phyloP scores from a whole-genome alignment of 2,329 filamentous ascomycete genomes.

The Arachnopeziza araneosa region DNA sequence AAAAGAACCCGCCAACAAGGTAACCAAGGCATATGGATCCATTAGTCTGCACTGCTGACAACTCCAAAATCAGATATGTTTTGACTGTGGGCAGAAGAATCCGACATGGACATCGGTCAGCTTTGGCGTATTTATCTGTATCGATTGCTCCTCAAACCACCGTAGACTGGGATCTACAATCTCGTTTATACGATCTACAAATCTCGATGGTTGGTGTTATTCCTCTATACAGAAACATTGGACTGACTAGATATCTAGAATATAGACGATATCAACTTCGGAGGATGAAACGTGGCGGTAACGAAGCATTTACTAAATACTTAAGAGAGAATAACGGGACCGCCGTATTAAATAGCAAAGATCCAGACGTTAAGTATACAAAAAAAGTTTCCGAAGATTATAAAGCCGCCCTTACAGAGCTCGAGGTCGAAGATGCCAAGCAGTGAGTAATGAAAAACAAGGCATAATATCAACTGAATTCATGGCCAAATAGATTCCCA shows the following conservation, averaged over 20 bases:
- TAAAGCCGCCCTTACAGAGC: conserved; percentile 89
- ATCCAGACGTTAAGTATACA: conserved; percentile 94
- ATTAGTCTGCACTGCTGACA: conserved; percentile 13
- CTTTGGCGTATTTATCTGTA: conserved; percentile 94
- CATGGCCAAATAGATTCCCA: conserved; percentile 60
- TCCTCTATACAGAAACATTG: not conserved
- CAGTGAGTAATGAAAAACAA: conserved; percentile 52
- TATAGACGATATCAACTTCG: conserved; percentile 99
- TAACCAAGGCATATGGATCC: conserved; percentile 35
- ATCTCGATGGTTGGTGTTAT: conserved; percentile 81
- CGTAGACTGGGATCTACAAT: conserved; percentile 97
- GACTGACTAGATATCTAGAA: conserved; percentile 44
- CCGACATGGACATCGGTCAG: conserved; percentile 98
- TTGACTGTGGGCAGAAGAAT: conserved; percentile 96
- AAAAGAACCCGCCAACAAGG: conserved; percentile 91
- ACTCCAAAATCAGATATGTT: conserved; percentile 68
- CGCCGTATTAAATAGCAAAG: conserved; percentile 91
- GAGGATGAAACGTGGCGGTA: conserved; percentile 96
- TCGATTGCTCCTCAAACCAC: conserved; percentile 96
- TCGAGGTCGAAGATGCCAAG: conserved; percentile 75
- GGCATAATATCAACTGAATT: conserved; percentile 4
- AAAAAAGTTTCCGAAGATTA: conserved; percentile 93
- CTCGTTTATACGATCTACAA: conserved; percentile 96
- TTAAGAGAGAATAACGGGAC: conserved; percentile 96
- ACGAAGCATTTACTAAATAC: conserved; percentile 96